phyloP scores from a whole-genome alignment of 805 yeast genomes.

The Groenewaldozyma salmanticensis region DNA sequence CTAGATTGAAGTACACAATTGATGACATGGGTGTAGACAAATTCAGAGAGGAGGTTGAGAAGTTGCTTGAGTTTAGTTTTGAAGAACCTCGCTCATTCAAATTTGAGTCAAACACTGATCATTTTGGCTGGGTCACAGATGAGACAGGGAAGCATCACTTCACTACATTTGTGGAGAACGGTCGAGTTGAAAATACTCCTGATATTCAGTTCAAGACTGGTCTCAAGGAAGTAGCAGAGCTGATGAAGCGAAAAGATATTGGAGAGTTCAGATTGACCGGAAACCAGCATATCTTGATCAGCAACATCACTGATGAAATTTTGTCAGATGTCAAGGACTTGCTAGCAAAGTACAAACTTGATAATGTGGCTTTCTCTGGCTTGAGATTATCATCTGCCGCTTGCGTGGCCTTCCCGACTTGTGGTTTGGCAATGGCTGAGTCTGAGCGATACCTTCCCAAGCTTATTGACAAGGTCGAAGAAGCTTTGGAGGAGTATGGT shows the following conservation, averaged over 20 bases:
- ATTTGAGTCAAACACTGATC: conserved; percentile 80
- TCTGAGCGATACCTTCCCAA: conserved; percentile 87
- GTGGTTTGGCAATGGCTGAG: conserved; percentile 99
- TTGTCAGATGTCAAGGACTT: conserved; percentile 51
- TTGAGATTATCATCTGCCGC: conserved; percentile 87
- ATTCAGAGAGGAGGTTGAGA: conserved; percentile 74
- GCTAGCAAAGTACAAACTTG: conserved; percentile 66
- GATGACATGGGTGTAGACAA: conserved; percentile 88
- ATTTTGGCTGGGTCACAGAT: conserved; percentile 89
- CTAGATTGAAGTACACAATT: conserved; percentile 92
- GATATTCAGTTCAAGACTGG: conserved; percentile 88
- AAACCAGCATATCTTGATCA: conserved; percentile 82
- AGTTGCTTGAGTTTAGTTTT: conserved; percentile 66
- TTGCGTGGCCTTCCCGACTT: conserved; percentile 96
- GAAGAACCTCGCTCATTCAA: conserved; percentile 61
- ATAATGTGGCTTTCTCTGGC: conserved; percentile 73
- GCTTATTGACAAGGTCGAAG: conserved; percentile 71
- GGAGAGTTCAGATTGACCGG: conserved; percentile 93
- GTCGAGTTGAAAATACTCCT: conserved; percentile 88
- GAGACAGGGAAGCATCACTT: conserved; percentile 70
- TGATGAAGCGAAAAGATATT: conserved; percentile 45
- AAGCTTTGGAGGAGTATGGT: conserved; percentile 83
- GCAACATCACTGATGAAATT: conserved; percentile 62
- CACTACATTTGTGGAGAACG: conserved; percentile 91
- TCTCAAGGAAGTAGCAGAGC: conserved; percentile 65